Percentiles rank a stretch among this genome's conserved stretches.
These are phyloP conservation scores for Canariomyces notabilis DNA, from an alignment of 2,329 filamentous ascomycete genomes.

Conservation along the genomic window DNA sequence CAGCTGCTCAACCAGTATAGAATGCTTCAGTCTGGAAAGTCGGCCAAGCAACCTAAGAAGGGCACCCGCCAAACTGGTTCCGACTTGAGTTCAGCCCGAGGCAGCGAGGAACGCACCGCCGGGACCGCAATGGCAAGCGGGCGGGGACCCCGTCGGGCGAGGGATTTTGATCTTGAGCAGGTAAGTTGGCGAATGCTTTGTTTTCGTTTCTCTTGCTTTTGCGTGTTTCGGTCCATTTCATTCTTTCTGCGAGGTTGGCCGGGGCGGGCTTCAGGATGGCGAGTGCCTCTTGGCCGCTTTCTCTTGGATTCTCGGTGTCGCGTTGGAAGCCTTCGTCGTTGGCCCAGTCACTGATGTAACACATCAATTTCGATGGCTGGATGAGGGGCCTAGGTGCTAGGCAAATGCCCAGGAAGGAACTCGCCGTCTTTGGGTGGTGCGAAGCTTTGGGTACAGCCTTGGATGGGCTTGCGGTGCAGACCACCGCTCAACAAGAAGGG, in stretches of 20 bases:
- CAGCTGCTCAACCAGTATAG: constrained; percentile 67
- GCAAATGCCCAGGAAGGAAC: too few relatives aligned
- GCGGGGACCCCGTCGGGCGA: constrained; percentile 66
- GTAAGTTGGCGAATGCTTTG: constrained; percentile 45
- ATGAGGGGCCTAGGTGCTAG: too few relatives aligned
- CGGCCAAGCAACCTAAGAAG: constrained; percentile 54
- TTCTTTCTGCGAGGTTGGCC: not conserved
- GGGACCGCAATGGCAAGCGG: constrained; percentile 52
- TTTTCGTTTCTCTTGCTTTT: constrained; percentile 19
- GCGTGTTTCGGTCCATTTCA: constrained; percentile 15
- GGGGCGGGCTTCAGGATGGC: not conserved
- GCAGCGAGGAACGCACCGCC: constrained; percentile 70
- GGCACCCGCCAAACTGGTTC: constrained; percentile 41
- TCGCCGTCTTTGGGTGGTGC: too few relatives aligned
- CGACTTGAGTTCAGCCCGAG: constrained; percentile 60
- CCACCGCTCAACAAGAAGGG: not conserved
- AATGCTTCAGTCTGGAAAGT: constrained; percentile 44
- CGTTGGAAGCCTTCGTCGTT: not conserved
- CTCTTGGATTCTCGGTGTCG: not conserved
- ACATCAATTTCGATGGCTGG: not conserved
- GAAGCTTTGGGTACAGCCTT: not conserved
- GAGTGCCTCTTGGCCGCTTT: not conserved
- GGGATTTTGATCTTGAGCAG: constrained; percentile 79
- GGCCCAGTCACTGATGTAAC: not conserved
- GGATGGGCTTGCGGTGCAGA: not conserved